A percentile compares a stretch with the other conserved stretches of the same genome.
Evolutionary conservation across 306 rosid species (phyloP).

Genomic region (Cucumis cinereus): DNA sequence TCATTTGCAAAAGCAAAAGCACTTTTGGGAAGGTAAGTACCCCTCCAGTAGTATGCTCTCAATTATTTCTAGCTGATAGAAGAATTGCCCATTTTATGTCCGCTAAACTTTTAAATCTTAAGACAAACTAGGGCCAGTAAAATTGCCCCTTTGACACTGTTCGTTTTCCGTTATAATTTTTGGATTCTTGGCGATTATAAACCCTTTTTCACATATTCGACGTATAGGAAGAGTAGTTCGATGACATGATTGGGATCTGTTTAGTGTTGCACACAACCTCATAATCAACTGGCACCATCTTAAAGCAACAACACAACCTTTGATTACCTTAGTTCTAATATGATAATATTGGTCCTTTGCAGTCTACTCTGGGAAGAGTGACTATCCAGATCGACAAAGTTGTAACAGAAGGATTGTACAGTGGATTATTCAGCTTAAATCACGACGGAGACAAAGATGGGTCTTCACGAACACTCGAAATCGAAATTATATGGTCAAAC

Average conservation of each 20-base stretch:
- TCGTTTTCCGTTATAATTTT: not conserved
- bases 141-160: not conserved
- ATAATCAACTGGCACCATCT: not conserved
- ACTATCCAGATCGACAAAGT: constrained; percentile 96
- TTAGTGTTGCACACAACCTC: not conserved
- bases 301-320: not conserved
- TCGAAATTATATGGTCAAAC: constrained; percentile 92
- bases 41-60: not conserved
- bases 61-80: not conserved
- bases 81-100: not conserved
- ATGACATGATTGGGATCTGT: not conserved
- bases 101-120: not conserved
- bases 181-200: not conserved
- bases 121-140: not conserved
- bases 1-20: constrained; percentile 94
- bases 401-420: constrained; percentile 84
- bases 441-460: constrained; percentile 88
- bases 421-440: constrained; percentile 89
- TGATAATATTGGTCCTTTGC: constrained; percentile 11
- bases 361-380: constrained; percentile 87
- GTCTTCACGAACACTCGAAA: constrained; percentile 79
- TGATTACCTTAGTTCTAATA: not conserved
- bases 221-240: not conserved
- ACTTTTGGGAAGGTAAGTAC: constrained; percentile 88
- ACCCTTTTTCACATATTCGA: not conserved